phyloP scores from a whole-genome alignment of 2,329 filamentous ascomycete species.

The Bipolaris sorokiniana region DNA sequence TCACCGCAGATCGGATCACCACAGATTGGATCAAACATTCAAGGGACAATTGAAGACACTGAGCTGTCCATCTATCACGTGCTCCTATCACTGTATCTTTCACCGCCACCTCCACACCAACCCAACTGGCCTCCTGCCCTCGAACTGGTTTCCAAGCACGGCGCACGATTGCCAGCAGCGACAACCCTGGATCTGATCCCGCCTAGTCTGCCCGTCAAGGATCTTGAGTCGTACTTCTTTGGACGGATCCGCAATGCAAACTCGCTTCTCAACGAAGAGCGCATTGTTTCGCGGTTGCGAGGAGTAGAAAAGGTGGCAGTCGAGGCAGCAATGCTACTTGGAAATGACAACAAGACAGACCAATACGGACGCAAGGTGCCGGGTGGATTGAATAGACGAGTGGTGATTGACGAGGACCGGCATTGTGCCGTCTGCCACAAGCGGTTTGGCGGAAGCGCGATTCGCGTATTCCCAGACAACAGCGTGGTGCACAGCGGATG shows the following conservation, averaged over 20 bases:
- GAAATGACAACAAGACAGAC: conserved; percentile 65
- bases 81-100: conserved; percentile 86
- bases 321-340: conserved; percentile 75
- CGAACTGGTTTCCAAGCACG: conserved; percentile 87
- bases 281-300: conserved; percentile 76
- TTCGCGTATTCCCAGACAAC: conserved; percentile 81
- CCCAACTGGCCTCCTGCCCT: conserved; percentile 80
- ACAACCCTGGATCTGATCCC: conserved; percentile 89
- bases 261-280: conserved; percentile 77
- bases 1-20: background rate
- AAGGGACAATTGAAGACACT: conserved; percentile 58
- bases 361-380: conserved; percentile 58
- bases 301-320: conserved; percentile 80
- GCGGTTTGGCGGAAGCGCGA: conserved; percentile 86
- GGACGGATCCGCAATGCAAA: conserved; percentile 88
- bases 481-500: conserved; percentile 59
- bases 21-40: background rate
- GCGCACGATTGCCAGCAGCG: conserved; percentile 84
- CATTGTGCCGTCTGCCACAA: conserved; percentile 95
- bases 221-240: conserved; percentile 89
- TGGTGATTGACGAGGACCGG: conserved; percentile 84
- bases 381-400: conserved; percentile 67
- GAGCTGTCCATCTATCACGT: conserved; percentile 87
- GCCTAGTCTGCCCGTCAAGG: conserved; percentile 73
- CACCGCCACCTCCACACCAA: conserved; percentile 74